Base-by-base conservation (phyloP, 768 basidiomycete species). In the Termitomyces sp. region DNA sequence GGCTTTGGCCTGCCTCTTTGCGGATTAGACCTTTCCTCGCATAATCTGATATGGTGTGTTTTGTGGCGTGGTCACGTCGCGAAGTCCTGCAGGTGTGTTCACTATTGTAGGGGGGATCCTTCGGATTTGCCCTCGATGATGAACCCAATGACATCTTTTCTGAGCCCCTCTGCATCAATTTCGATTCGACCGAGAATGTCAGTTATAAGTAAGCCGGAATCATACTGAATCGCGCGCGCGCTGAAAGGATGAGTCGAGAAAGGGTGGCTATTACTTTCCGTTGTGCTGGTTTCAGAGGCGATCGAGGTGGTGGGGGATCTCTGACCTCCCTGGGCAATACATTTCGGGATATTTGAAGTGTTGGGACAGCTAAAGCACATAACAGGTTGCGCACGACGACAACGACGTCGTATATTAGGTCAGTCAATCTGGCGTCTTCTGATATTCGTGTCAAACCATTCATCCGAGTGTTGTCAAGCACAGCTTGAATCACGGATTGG, bases 161-260 rank as follows among this genome's bases (percentile, higher is more conserved):
- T 87, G 9, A 91, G 77, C 62, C 89, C 89, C 51, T 84, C 79
- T 1, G 87, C 87, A 64, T 91, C 89, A 8, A 81, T 78, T 64
- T 88, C 84, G 58, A 91, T 87, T 38, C 89, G 82, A 60, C 77
- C 80, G 0, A 84, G 75, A 10, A 86, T 87, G 59, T 89, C 85
- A 11, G 77, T 67, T 2, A 83, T 68, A 23, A 81, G 75, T 1
- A 81, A 78, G 15, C 83, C 85, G 0, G 87, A 85, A 64, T 91
- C 86, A 58, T 89, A 91, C 64, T 89, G 85, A 71, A 91, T 87
- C 0, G 94, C 93, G 48, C 95, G 48, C 95, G 87, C n/a, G 92
- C 86, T 7, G 89, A 91, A 4, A 97, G 81, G 26, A 96, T 89
- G 28, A 98, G 77, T 66, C 94, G 88, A 19, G 91, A 94, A 12